Conservation (phyloP, 441 rosid genomes). For the Erodium trifolium region DNA sequence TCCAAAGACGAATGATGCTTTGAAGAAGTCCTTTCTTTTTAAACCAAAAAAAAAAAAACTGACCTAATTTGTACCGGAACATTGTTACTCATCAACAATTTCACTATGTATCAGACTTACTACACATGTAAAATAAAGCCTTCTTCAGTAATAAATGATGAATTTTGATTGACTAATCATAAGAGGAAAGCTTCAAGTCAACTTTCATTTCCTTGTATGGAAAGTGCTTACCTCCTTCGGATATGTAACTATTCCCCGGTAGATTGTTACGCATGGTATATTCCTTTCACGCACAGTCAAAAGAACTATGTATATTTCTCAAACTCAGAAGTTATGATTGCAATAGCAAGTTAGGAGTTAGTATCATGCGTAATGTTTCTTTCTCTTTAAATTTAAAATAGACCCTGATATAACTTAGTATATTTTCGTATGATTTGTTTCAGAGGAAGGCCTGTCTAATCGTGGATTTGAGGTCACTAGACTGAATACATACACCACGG, state of each 20-base stretch:
- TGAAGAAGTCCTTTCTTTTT: background rate
- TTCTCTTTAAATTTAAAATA: slow-evolving; percentile 2
- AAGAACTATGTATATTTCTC: background rate
- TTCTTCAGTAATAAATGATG: background rate
- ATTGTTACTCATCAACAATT: background rate
- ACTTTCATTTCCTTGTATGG: slow-evolving; percentile 1
- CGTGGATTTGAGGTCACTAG: slow-evolving; percentile 92
- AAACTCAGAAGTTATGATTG: slow-evolving; percentile 5
- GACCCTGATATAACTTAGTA: slow-evolving; percentile 11
- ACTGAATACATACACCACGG: slow-evolving; percentile 87
- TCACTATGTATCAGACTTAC: background rate
- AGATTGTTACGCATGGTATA: background rate
- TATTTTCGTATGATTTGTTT: slow-evolving; percentile 24
- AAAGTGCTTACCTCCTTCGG: background rate
- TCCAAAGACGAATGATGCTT: background rate
- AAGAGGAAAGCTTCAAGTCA: background rate
- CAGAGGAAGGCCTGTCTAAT: slow-evolving; percentile 73
- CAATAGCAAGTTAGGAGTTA: background rate
- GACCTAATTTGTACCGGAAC: background rate
- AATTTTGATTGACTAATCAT: background rate
- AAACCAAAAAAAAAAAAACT: background rate
- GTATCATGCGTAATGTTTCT: slow-evolving; percentile 11
- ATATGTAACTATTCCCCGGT: background rate
- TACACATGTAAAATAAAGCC: background rate
- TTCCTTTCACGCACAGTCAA: background rate